Base-by-base conservation (phyloP, 345 rosid species). In the Ceriops tagal region DNA sequence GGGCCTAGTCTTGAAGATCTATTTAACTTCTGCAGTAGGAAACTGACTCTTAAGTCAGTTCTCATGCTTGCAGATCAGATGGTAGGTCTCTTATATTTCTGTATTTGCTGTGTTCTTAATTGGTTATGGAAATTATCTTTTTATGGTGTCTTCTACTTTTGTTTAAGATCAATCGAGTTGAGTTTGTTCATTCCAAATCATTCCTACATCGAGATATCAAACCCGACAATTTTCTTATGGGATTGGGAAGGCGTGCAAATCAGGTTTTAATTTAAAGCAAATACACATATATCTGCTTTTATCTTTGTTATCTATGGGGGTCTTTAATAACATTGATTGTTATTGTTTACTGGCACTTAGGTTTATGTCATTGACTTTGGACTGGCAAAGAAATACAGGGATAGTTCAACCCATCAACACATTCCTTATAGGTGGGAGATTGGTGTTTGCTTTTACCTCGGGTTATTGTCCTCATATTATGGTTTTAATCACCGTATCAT, bases 1-100 rank as follows among this genome's bases (percentile, higher is more conserved):
- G 97, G 97, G 66, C 97, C 96, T 71, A 92, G 97, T 83, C 97
- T 92, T 57, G 97, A 92, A 88, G 96, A 92, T 77, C 79, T 92
- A 74, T 92, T 92, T 76, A 89, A 89, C 83, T 88, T 92, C 78
- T 92, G 96, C 73, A 87, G 93, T 72, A 79, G 97, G 73, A 92
- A 92, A 81, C 83, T 92, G 56, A 88, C 97, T 68, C 84, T 92
- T 58, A 89, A 92, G 87, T 88, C 97, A 49, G 97, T 92, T 39
- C 87, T 92, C 66, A 88, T 92, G 97, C 96, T 92, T 75, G 97
- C 97, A 16, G 97, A 92, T 80, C 97, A 92, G 76, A 89, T 92
- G 97, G 97, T 92, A 79, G 68, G 78, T 72, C 74, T 66, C 9
- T 65, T 19, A 11, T 39, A 7, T 10, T 66, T 21, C 2, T 46